Base-by-base conservation (phyloP, 2,329 filamentous ascomycete genomes). In the Colletotrichum karsti region DNA sequence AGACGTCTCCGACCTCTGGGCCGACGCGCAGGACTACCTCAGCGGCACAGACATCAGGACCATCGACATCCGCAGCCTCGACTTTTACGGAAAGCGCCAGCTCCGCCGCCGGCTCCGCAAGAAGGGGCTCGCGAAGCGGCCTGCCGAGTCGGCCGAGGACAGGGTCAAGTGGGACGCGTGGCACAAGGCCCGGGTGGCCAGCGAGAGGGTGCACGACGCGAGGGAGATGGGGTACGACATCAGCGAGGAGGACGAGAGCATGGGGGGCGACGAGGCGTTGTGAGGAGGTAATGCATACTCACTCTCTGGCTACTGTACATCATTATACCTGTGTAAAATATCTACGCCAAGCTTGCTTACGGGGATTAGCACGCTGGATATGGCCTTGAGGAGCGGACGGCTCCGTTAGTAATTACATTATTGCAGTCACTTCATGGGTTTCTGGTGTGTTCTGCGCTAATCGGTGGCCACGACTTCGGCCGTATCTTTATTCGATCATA, bases 81-180 rank as follows among this genome's bases (percentile, higher is more conserved):
- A 81, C 42, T 82, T 83, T 65, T 82, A 83, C 71, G 78, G 84
- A 70, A 83, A 81, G 62, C 81, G 84, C 41, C 81, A 83, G 62
- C 82, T 86, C 70, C 77, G 83, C 15, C 81, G 87, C n/a, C 80
- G 87, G 35, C 75, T 88, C 39, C 77, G 77, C 42, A 88, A 85
- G 75, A 82, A 78, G 73, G 84, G 83, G 1, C 75, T 86, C 2
- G 48, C 76, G 24, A 75, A 75, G 64, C 73, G 79, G 26, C 80
- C 80, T 71, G 75, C 74, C 4, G 76, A 79, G 20, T 75, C 79
- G 4, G 71, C 80, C 0, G 84, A 84, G 65, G 79, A 85, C 39
- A 76, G 73, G 72, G 79, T 78, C 3, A 81, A 79, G 58, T 82
- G 82, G 74, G 80, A 82, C 10, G 78, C 79, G 2, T 87, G 85